Evolutionary conservation across 257 asterid genomes (phyloP).

Genomic region (Leptodermis oblonga): DNA sequence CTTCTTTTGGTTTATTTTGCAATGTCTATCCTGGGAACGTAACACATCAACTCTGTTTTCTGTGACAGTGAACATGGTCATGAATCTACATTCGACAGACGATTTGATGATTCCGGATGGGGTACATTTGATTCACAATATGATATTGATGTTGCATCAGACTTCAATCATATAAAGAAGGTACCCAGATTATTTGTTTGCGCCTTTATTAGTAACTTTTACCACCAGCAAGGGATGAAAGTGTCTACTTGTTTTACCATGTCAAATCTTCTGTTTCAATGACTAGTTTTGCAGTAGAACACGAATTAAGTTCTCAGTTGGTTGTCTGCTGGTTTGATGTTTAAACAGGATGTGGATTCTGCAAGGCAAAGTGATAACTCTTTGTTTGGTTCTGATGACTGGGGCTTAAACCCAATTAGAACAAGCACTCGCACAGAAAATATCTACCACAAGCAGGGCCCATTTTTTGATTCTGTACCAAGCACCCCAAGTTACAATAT

Average conservation of each 20-base stretch:
- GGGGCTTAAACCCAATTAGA: slow-evolving; percentile 80
- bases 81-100: slow-evolving; percentile 34
- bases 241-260: neutral
- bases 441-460: slow-evolving; percentile 20
- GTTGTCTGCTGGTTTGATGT: slow-evolving; percentile 19
- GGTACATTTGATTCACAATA: slow-evolving; percentile 64
- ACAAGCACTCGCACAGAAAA: slow-evolving; percentile 37
- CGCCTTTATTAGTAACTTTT: neutral
- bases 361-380: slow-evolving; percentile 43
- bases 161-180: slow-evolving; percentile 41
- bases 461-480: slow-evolving; percentile 31
- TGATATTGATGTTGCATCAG: slow-evolving; percentile 65
- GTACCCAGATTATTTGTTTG: neutral
- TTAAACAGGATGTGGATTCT: slow-evolving; percentile 47
- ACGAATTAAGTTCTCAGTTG: neutral
- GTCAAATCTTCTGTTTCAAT: neutral
- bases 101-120: slow-evolving; percentile 73
- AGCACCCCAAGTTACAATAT: slow-evolving; percentile 34
- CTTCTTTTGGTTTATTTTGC: neutral
- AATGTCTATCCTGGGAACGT: slow-evolving; percentile 8
- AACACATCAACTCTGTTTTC: slow-evolving; percentile 10
- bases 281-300: neutral
- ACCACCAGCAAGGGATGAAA: neutral
- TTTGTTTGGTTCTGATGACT: slow-evolving; percentile 58
- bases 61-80: slow-evolving; percentile 58